Evolutionary conservation across 2,329 filamentous ascomycete species (phyloP), one percentile per base, ranked within the genome.

Genomic region (Xylogone sp.): DNA sequence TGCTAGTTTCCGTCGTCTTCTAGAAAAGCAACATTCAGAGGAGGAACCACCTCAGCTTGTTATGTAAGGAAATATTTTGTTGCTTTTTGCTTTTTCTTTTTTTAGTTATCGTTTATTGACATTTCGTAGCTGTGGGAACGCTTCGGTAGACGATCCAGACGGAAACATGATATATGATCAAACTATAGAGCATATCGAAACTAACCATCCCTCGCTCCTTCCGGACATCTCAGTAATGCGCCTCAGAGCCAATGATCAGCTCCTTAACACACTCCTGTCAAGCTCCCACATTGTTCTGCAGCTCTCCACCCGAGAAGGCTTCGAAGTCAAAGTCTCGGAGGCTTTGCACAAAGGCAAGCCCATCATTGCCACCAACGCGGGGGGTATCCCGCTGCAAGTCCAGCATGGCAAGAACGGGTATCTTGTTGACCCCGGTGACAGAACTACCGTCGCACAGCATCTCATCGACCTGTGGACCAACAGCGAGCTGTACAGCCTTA

Each of bases 271-370:
- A 0, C 73, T 94, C 42, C 78, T 94, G 55, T 83, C 84, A 31
- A 85, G 86, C 46, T 84, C 87, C 1, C 81, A 85, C 51, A 81
- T 91, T 7, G 86, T 86, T 1, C 78, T 94, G 8, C 89, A 94
- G 68, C 81, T 94, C 6, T 92, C 87, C 2, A 91, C 86, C 0
- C 81, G 87, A 31, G 89, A 94, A 65, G 88, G 89, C 0, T 94
- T 94, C 60, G 89, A 94, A 68, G 86, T 94, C 60, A 94, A 94
- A 69, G 88, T 94, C 4, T 90, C 86, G 0, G 90, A 94, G 69
- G 88, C 87, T 1, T 75, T 93, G 20, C 88, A 92, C 64, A 89
- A 90, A 43, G 88, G 88, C 13, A 82, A 86, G 2, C 89, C 89
- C 1, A 79, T 91, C 61, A 90, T 94, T 55, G 87, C 86, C 2